Evolutionary conservation across 1,284 basidiomycete genomes (phyloP), one percentile per base, ranked within the genome.

Genomic region (Sphagnurus paluster): DNA sequence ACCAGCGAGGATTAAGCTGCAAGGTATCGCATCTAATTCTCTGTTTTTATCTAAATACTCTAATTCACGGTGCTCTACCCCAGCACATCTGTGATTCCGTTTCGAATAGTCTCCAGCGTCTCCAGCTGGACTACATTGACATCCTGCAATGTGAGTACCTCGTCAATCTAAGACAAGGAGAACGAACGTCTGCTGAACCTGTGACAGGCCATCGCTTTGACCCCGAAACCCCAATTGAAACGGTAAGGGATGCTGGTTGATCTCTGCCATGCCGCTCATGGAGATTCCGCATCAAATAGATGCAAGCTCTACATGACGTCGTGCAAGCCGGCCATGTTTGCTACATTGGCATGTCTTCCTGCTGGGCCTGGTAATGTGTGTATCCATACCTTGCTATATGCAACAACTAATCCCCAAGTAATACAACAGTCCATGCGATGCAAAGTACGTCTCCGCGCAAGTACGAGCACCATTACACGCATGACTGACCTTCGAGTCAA

Each of bases 271-370:
- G n/a, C n/a, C n/a, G n/a, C n/a, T n/a, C n/a, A n/a, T n/a, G n/a
- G n/a, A n/a, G n/a, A n/a, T n/a, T n/a, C 9, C 19, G 19, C 23
- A 16, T 28, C 3, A 11, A n/a, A n/a, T 10, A 75, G 70, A 84
- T 87, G 84, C 76, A 81, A 65, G 83, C 83, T 3, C 70, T 87
- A 2, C 80, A 72, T 53, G 84, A 86, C 49, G 76, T 86, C 21
- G 81, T 85, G 19, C 61, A 83, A 57, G 71, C n/a, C n/a, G n/a
- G n/a, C n/a, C n/a, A n/a, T n/a, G n/a, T n/a, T n/a, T n/a, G n/a
- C n/a, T n/a, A n/a, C 72, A 76, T 87, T 44, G 84, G 84, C 39
- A 84, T 83, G 81, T 73, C 69, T 20, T 70, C 71, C 1, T 74
- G 71, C 54, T 65, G 58, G 56, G 74, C 74, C 7, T 76, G 67